A percentile compares a stretch with the other conserved stretches of the same genome.
Conservation (phyloP, 2,329 filamentous ascomycete genomes). For the Penicillium palitans region DNA sequence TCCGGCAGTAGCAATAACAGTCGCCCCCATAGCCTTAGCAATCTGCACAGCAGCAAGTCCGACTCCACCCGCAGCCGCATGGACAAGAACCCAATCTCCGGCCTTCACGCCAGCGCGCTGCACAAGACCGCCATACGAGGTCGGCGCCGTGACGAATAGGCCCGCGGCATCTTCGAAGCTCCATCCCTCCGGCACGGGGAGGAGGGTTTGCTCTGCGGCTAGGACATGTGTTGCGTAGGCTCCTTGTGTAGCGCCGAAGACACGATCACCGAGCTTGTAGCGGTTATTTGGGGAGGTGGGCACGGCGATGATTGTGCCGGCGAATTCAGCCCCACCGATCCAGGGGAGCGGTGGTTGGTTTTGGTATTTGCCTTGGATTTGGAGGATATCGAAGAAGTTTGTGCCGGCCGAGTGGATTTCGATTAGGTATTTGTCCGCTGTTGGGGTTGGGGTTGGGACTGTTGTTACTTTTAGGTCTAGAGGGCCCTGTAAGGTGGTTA, state of each 20-base stretch:
- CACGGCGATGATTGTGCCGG: slow-evolving; percentile 69
- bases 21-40: slow-evolving; percentile 87
- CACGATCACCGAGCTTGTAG: slow-evolving; percentile 75
- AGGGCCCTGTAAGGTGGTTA: slow-evolving; percentile 59
- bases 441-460: slow-evolving; percentile 72
- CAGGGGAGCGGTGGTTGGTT: slow-evolving; percentile 85
- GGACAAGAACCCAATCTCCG: slow-evolving; percentile 84
- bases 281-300: slow-evolving; percentile 58
- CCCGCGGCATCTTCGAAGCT: slow-evolving; percentile 81
- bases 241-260: slow-evolving; percentile 85
- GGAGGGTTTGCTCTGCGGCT: slow-evolving; percentile 65
- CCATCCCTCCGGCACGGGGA: slow-evolving; percentile 78
- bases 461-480: slow-evolving; percentile 73
- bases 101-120: slow-evolving; percentile 72
- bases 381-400: slow-evolving; percentile 97
- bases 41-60: slow-evolving; percentile 90
- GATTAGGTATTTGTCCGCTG: slow-evolving; percentile 77
- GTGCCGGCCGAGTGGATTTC: slow-evolving; percentile 82
- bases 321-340: slow-evolving; percentile 84
- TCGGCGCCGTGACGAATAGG: slow-evolving; percentile 88
- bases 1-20: slow-evolving; percentile 88
- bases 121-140: slow-evolving; percentile 81
- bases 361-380: slow-evolving; percentile 95
- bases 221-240: slow-evolving; percentile 78
- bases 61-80: slow-evolving; percentile 89